Conservation (phyloP, 2,329 filamentous ascomycete genomes). For the Fusarium abutilonis region DNA sequence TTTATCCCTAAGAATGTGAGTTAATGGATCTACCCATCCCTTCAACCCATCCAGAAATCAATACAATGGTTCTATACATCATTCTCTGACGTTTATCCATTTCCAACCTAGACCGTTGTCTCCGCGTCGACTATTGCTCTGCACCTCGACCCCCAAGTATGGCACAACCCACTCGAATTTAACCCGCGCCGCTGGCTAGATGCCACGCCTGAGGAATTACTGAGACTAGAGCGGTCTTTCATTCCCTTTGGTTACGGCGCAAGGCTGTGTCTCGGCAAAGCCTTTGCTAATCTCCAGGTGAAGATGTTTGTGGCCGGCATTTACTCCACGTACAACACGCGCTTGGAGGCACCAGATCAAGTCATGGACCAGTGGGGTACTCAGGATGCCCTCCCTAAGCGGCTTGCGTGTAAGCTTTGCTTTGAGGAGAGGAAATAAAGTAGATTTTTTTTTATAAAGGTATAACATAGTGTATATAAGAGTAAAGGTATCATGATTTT, state of each 20-base stretch:
- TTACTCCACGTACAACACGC: background rate
- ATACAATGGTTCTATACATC: background rate
- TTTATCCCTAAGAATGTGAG: background rate
- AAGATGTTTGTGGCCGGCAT: background rate
- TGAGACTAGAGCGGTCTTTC: background rate
- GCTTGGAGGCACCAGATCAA: background rate
- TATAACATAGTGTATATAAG: too few relatives aligned
- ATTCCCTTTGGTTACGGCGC: constrained; percentile 5
- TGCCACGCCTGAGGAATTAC: background rate
- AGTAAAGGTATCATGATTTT: too few relatives aligned
- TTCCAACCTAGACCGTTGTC: background rate
- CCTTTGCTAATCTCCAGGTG: background rate
- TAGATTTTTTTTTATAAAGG: too few relatives aligned
- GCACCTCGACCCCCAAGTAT: background rate
- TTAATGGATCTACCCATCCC: background rate
- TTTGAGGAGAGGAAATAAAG: background rate
- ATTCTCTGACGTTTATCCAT: background rate
- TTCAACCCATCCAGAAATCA: background rate
- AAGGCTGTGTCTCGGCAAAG: constrained; percentile 2
- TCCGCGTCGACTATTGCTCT: background rate
- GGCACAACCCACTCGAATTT: background rate
- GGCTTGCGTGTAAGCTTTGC: background rate
- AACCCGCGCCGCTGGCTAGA: background rate
- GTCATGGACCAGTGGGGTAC: background rate
- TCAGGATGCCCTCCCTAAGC: background rate